Percentiles rank a stretch among this genome's conserved stretches.
phyloP scores from a whole-genome alignment of 208 protist genomes.

The Acanthamoeba divionensis region DNA sequence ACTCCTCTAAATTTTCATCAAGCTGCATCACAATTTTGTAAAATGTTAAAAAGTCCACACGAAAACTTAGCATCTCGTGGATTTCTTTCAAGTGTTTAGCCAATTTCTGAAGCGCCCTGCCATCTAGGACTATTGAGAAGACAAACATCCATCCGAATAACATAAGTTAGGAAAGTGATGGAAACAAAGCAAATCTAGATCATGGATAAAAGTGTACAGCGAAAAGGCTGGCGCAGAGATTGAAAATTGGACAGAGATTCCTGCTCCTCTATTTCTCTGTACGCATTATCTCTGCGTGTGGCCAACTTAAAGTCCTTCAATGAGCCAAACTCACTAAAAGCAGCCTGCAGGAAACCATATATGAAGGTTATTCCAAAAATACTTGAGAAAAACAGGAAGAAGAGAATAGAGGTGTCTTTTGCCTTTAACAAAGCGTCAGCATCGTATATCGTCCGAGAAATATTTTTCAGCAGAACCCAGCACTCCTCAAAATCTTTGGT shows the following conservation, averaged over 20 bases:
- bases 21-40: neutral
- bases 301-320: neutral
- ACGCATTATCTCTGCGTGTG: neutral
- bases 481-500: slow-evolving; percentile 15
- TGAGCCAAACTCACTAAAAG: neutral
- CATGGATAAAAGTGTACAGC: neutral
- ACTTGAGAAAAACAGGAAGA: neutral
- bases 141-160: no score
- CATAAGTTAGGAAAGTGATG: no score
- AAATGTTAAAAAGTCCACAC: neutral
- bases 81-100: no score
- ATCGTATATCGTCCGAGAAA: neutral
- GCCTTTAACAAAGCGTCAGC: slow-evolving; percentile 5
- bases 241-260: slow-evolving; percentile 4
- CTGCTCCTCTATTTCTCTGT: slow-evolving; percentile 18
- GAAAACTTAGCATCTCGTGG: neutral
- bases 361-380: neutral
- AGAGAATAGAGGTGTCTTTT: neutral
- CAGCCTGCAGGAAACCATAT: neutral
- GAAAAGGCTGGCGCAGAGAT: slow-evolving; percentile 1
- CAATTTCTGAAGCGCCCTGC: no score
- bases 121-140: no score
- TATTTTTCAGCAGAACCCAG: neutral
- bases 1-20: neutral
- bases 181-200: no score